A percentile compares a stretch with the other conserved stretches of the same genome.
These are phyloP conservation scores for Phialocephala subalpina DNA, from an alignment of 2,329 filamentous ascomycete species.

Conservation along the genomic window DNA sequence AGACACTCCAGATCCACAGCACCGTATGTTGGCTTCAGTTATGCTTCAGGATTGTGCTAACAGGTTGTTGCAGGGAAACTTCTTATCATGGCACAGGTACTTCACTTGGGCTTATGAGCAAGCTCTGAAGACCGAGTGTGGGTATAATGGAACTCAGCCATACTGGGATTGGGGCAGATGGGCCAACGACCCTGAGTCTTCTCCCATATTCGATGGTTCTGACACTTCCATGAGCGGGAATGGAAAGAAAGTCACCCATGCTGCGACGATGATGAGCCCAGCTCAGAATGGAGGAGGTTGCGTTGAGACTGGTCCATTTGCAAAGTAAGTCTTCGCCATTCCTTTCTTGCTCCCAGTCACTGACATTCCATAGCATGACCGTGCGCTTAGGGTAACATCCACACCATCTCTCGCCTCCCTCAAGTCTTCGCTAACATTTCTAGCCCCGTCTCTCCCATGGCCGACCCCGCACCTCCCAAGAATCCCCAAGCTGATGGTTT, in stretches of 20 bases:
- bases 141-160: conserved; percentile 51
- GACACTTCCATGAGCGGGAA: conserved; percentile 58
- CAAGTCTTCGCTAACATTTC: conserved; percentile 5
- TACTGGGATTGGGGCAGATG: conserved; percentile 57
- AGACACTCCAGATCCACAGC: conserved; percentile 37
- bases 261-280: conserved; percentile 42
- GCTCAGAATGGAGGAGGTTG: conserved; percentile 60
- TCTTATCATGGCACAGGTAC: conserved; percentile 54
- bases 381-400: conserved; percentile 57
- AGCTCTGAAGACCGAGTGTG: conserved; percentile 50
- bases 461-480: conserved; percentile 38
- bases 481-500: conserved; percentile 43
- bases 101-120: conserved; percentile 51
- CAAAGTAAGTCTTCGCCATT: conserved; percentile 38
- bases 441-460: conserved; percentile 31
- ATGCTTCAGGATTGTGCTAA: conserved; percentile 28
- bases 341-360: not conserved
- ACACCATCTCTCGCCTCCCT: not conserved
- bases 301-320: conserved; percentile 55
- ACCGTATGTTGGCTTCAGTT: conserved; percentile 33
- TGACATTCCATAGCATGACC: conserved; percentile 36
- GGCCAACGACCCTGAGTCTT: conserved; percentile 53
- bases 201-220: conserved; percentile 63
- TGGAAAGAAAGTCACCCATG: conserved; percentile 45
- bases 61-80: conserved; percentile 37